These are phyloP conservation scores for Suillus hirtellus DNA, from an alignment of 768 basidiomycete species.

Conservation along the genomic window DNA sequence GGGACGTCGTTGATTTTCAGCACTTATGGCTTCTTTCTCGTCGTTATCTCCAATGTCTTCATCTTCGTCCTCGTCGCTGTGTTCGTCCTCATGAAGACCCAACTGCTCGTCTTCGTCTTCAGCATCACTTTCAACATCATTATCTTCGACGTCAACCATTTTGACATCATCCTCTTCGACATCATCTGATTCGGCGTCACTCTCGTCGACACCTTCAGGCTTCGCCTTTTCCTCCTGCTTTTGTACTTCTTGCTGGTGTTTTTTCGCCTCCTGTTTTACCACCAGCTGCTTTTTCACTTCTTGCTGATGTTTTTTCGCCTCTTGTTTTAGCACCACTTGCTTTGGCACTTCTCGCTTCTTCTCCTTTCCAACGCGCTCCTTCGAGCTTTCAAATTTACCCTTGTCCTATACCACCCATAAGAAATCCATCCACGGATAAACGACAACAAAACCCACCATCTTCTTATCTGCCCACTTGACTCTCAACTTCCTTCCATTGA, in stretches of 20 bases:
- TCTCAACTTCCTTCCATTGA: constrained; percentile 70
- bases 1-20: constrained; percentile 40
- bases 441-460: constrained; percentile 39
- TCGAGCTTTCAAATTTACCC: neutral
- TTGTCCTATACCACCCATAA: neutral
- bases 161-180: constrained; percentile 26
- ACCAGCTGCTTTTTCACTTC: constrained; percentile 41
- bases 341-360: constrained; percentile 50
- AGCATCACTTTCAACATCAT: constrained; percentile 26
- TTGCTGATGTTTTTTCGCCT: constrained; percentile 37
- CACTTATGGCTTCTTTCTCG: constrained; percentile 26
- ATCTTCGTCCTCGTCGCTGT: constrained; percentile 41
- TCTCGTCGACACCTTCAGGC: constrained; percentile 33
- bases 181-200: constrained; percentile 28
- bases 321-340: constrained; percentile 63
- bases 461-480: constrained; percentile 82
- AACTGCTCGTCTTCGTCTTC: constrained; percentile 43
- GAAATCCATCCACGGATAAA: neutral
- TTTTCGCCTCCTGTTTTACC: constrained; percentile 27
- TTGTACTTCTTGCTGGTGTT: constrained; percentile 35
- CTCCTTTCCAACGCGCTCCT: constrained; percentile 56
- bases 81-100: constrained; percentile 43
- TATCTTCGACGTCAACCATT: constrained; percentile 25
- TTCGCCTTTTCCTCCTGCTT: constrained; percentile 36
- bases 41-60: constrained; percentile 31